Evolutionary conservation across 2,329 filamentous ascomycete genomes (phyloP), one percentile per base, ranked within the genome.

Genomic region (Pseudogymnoascus sp.): DNA sequence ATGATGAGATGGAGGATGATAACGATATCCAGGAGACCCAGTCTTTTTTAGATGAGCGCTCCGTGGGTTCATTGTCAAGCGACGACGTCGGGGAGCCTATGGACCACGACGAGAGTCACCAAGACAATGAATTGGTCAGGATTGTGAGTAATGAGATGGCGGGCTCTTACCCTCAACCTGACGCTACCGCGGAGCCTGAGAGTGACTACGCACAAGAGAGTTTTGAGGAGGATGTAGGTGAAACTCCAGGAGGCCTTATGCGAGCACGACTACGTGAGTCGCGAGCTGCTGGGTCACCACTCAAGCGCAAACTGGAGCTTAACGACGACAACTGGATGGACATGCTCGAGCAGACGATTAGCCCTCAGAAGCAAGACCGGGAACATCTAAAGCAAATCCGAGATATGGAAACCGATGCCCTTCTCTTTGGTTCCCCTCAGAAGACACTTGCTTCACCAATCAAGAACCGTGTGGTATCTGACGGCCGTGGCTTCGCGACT

Each of bases 1-100:
- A 85, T 20, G 75, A 77, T 66, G 75, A 75, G 61, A 76, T 78
- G 69, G 75, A 76, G 61, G 78, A 81, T 64, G 71, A 65, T 37
- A 63, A 75, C 74, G 33, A 58, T 35, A 58, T 58, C 14, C 65
- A 75, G 70, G 72, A 76, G 59, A 74, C 75, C 68, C 80, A 85
- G 83, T 90, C 89, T 92, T 93, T 94, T 93, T 92, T 92, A 89
- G 90, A 87, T 84, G 83, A 87, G 80, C 86, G 89, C 86, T 92
- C 88, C 86, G 88, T 86, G 86, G 89, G 87, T 88, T 88, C 86
- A 76, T 80, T 81, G 78, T 85, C 81, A 75, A 78, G 78, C 66
- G 78, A 79, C 73, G 76, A 70, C 65, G 77, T 78, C 67, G 76
- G 79, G 71, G 74, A 83, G 74, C 76, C 78, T 76, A 76, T 84